These are phyloP conservation scores for Punctularia strigosozonata DNA, from an alignment of 768 basidiomycete genomes.

Conservation along the genomic window DNA sequence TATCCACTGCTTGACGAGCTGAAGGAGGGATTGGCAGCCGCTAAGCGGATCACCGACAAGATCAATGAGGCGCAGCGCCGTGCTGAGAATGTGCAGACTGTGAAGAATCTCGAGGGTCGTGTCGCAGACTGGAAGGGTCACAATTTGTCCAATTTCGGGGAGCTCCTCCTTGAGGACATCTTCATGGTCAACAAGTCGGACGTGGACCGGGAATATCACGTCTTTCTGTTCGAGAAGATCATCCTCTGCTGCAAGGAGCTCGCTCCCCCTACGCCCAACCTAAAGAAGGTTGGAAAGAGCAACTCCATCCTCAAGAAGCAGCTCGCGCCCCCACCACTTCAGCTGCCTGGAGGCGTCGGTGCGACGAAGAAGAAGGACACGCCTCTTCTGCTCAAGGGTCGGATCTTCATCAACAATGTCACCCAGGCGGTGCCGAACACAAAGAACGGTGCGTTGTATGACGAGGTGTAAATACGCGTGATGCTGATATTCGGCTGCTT, in stretches of 20 bases:
- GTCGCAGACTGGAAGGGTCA: slow-evolving; percentile 99
- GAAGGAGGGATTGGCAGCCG: slow-evolving; percentile 70
- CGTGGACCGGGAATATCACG: slow-evolving; percentile 94
- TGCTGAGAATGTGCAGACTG: slow-evolving; percentile 84
- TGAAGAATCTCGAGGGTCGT: slow-evolving; percentile 70
- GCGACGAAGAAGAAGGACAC: slow-evolving; percentile 66
- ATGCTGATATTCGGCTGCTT: not conserved
- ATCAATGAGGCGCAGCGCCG: slow-evolving; percentile 94
- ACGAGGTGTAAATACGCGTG: slow-evolving; percentile 2
- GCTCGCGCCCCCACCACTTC: slow-evolving; percentile 31
- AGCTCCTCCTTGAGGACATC: slow-evolving; percentile 87
- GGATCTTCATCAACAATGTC: slow-evolving; percentile 95
- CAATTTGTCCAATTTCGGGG: slow-evolving; percentile 87
- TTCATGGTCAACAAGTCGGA: slow-evolving; percentile 95
- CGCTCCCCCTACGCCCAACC: slow-evolving; percentile 38
- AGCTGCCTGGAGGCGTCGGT: slow-evolving; percentile 37
- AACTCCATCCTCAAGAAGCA: slow-evolving; percentile 88
- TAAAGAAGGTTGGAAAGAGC: slow-evolving; percentile 69
- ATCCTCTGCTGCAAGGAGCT: slow-evolving; percentile 98
- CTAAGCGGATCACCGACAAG: slow-evolving; percentile 87
- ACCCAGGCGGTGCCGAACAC: slow-evolving; percentile 66
- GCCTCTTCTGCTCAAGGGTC: slow-evolving; percentile 82
- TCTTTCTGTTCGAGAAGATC: slow-evolving; percentile 98
- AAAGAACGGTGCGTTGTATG: slow-evolving; percentile 41
- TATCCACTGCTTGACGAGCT: slow-evolving; percentile 75